Evolutionary conservation across 2,329 filamentous ascomycete species (phyloP), one percentile per base, ranked within the genome.

Genomic region (Parascedosporium putredinis): DNA sequence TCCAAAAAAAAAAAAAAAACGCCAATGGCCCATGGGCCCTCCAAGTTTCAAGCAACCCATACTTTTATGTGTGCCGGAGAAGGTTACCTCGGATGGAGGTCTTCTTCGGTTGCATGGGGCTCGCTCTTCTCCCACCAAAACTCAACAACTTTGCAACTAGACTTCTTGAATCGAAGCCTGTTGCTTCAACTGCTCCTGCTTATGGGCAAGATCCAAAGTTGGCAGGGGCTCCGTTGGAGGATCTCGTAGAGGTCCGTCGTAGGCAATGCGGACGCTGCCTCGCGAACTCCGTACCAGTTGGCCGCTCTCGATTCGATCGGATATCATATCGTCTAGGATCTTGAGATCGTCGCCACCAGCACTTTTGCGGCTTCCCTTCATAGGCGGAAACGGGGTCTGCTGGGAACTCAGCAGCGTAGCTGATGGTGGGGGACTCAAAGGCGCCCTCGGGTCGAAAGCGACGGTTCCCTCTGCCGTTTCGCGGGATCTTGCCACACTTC

Each of bases 301-400:
- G 20, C 86, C 87, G 48, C 74, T 81, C 58, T 93, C 86, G 49
- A 94, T 85, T 51, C 86, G 81, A 60, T 91, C 86, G 61, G 90
- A 86, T 52, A 96, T 93, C 91, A 97, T 96, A 67, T 95, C 88
- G 59, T 97, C 91, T 23, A 96, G 76, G 70, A 96, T 89, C 56
- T 87, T 95, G 82, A 96, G 90, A 66, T 95, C 90, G 58, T 95
- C 89, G 29, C 93, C 85, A 56, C 86, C n/a, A n/a, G n/a, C 88
- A 69, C 77, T 81, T 10, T 73, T 72, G 46, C 77, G 75, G 55
- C 74, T 76, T 48, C 75, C 75, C n/a, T 65, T 59, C 8, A 55
- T 56, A 9, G 57, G 55, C 22, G 55, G 57, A 47, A 55, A 55
- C 46, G 58, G 57, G 14, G 60, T 52, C 53, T 49, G 56, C 42